Evolutionary conservation across 2,329 filamentous ascomycete genomes (phyloP), one percentile per base, ranked within the genome.

Genomic region (Nigrospora osmanthi): DNA sequence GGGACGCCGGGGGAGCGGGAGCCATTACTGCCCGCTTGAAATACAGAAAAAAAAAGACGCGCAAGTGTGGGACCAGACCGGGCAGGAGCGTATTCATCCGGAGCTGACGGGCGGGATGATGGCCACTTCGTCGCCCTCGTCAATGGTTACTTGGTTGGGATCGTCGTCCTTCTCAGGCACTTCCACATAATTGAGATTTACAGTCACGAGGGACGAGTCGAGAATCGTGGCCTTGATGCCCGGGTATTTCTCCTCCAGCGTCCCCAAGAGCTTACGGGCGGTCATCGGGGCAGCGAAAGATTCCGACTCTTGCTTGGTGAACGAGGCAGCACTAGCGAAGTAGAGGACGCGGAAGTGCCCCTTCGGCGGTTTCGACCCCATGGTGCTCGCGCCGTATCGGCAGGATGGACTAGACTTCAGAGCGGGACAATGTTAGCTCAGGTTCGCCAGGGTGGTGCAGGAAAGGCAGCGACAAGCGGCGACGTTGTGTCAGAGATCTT

Each of bases 21-120:
- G 38, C 52, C 51, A 9, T 47, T 54, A 33, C 38, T 54, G 36
- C 48, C 48, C 13, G 45, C 51, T 35, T 9, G 34, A 35, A 7
- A 28, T 28, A 28, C 7, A 2, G 5, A 28, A 28, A 6, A 10
- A 2, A 2, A 28, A 28, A 6, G 7, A 28, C 23, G 23, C 9
- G 23, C 23, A 6, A 28, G 5, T 28, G 23, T 7, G 2, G 23
- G 23, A 10, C 23, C 23, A 7, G 23, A 10, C 23, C 9, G 23
- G 23, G 23, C 23, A 2, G 9, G 23, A 2, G 23, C 23, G 7
- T 9, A 7, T 38, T 74, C 64, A 93, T 5, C 88, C 88, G 34
- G 88, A 89, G 70, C 88, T 94, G 52, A 94, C 89, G 11, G 89
- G 88, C 32, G 89, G 88, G 46, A 94, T 91, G 33, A 94, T 85